These are phyloP conservation scores for Cyanophora paradoxa DNA, from an alignment of 78 protist genomes.

Conservation along the genomic window DNA sequence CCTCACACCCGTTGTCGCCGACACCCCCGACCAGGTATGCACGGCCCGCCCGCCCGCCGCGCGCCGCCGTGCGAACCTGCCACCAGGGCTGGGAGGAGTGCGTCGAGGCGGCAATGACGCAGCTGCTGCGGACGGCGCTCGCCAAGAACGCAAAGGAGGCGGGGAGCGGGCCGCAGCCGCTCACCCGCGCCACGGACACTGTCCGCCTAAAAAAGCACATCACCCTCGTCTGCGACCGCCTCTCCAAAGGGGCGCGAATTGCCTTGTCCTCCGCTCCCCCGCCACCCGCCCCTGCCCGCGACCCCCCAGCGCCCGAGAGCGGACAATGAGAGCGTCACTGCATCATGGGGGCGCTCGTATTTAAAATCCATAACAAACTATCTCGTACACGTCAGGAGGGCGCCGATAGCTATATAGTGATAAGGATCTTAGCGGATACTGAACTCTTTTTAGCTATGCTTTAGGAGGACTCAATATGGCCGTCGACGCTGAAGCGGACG, in stretches of 20 bases:
- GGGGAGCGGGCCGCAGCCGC: neutral
- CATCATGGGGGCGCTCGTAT: too few relatives aligned
- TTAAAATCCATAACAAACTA: too few relatives aligned
- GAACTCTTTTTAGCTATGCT: too few relatives aligned
- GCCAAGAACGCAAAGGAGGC: constrained; percentile 9
- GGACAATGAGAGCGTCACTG: too few relatives aligned
- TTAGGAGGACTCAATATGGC: too few relatives aligned
- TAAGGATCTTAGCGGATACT: too few relatives aligned
- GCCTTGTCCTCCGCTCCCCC: too few relatives aligned
- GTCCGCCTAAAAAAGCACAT: constrained; percentile 25
- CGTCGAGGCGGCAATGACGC: constrained; percentile 22
- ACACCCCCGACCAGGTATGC: neutral
- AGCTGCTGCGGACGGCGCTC: constrained; percentile 4
- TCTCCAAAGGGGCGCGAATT: constrained; percentile 24
- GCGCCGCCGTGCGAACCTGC: neutral
- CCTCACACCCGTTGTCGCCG: constrained; percentile 10
- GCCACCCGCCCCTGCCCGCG: too few relatives aligned
- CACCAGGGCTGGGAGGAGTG: constrained; percentile 55
- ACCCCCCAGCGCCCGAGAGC: too few relatives aligned
- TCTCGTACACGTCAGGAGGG: too few relatives aligned
- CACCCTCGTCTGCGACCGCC: constrained; percentile 29
- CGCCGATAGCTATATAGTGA: too few relatives aligned
- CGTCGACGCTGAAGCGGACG: too few relatives aligned
- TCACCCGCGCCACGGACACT: neutral
- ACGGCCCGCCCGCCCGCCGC: neutral